These are phyloP conservation scores for Staphylotrichum tortipilum DNA, from an alignment of 495 filamentous ascomycete genomes.

Conservation along the genomic window DNA sequence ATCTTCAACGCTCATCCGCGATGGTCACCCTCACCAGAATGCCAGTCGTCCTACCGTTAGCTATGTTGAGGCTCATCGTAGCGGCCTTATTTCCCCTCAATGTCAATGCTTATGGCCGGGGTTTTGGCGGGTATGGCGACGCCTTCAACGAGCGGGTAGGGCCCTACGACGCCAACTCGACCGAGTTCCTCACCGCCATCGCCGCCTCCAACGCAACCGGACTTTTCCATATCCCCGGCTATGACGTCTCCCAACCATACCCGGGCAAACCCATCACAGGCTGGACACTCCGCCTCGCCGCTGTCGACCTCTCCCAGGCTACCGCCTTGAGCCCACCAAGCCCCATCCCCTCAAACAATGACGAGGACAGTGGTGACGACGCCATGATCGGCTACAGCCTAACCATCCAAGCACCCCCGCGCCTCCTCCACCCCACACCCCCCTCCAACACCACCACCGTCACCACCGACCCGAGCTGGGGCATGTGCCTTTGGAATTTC, in stretches of 20 bases:
- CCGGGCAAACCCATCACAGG: slow-evolving; percentile 5
- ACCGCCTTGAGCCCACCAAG: background rate
- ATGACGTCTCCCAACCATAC: slow-evolving; percentile 11
- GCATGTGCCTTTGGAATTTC: slow-evolving; percentile 10
- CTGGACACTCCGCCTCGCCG: slow-evolving; percentile 5
- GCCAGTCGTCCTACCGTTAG: background rate
- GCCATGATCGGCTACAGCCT: slow-evolving; percentile 5
- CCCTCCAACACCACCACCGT: slow-evolving; percentile 1
- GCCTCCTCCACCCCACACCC: background rate
- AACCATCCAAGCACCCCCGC: background rate
- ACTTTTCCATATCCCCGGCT: slow-evolving; percentile 2
- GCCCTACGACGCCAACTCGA: slow-evolving; percentile 8
- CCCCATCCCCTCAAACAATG: too few relatives aligned
- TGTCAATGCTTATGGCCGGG: background rate
- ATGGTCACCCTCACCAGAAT: too few relatives aligned
- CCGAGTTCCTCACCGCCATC: background rate
- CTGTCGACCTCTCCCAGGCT: background rate
- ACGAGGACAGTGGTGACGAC: background rate
- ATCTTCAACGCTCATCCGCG: too few relatives aligned
- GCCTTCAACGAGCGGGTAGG: background rate
- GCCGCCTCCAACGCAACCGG: slow-evolving; percentile 5
- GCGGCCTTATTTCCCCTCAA: background rate
- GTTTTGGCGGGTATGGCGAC: slow-evolving; percentile 3
- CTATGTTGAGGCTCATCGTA: background rate
- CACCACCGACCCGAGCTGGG: slow-evolving; percentile 5